Base-by-base conservation (phyloP, 352 stramenopile species). In the Phytopythium cucurbitacearum region DNA sequence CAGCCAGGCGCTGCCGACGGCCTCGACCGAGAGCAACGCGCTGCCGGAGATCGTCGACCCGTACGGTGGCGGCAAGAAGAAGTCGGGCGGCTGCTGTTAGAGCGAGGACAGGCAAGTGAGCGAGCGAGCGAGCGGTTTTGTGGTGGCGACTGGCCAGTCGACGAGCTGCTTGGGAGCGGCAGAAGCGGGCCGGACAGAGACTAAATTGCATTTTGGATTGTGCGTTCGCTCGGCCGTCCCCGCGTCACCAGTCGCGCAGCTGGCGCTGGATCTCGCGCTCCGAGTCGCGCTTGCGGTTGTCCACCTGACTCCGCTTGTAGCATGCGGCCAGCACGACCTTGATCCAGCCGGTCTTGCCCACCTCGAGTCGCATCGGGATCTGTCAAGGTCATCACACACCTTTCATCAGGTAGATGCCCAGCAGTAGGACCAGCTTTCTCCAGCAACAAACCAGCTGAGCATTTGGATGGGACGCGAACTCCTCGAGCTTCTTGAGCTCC, bases 41-140 rank as follows among this genome's bases (percentile, higher is more conserved):
- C 61, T 94, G 35, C 83, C 83, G 2, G 83, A 94, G 64, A 91
- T 94, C 42, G 80, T 94, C 49, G 83, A 94, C 59, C 83, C 83
- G 34, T 94, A 94, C 54, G 83, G 83, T 16, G 69, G 78, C 34
- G 80, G 77, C 62, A 90, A 91, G 69, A 89, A 90, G 67, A 94
- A 91, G 69, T 74, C 79, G 42, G 69, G 80, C 39, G 84, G 78
- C 59, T 94, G 83, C 72, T 94, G 87, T 72, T 85, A 71, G 51
- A n/a, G 47, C 4, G 33, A 40, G 16, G n/a, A 33, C 41, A 10
- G 40, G 32, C 28, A 46, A 45, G 39, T 48, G 35, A 64, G 10
- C n/a, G 52, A 32, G 48, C 33, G 51, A 54, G 16, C 43, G 40
- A 60, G 11, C 41, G 13, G 40, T 39, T 32, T 54, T 28, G 21